These are phyloP conservation scores for Pichia nanzhaoensis DNA, from an alignment of 805 yeast genomes.

Conservation along the genomic window DNA sequence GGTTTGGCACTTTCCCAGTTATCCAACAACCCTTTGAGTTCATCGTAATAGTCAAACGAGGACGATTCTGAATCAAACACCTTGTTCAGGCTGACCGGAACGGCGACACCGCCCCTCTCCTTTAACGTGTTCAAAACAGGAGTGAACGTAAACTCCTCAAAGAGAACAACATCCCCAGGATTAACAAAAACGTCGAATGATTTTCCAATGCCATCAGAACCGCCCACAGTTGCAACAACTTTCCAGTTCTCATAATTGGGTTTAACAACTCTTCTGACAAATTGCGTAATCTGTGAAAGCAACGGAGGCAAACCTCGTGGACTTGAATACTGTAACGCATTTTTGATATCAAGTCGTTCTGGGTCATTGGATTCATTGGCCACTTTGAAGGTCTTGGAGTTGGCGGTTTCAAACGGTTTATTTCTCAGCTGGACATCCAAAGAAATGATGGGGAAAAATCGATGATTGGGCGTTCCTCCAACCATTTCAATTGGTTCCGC, in stretches of 20 bases:
- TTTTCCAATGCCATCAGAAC: constrained; percentile 56
- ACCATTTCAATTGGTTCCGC: constrained; percentile 45
- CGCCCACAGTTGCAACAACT: constrained; percentile 45
- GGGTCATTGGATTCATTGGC: constrained; percentile 15
- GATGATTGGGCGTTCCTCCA: constrained; percentile 59
- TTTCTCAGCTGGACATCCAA: constrained; percentile 41
- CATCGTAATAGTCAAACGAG: constrained; percentile 34
- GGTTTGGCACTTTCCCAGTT: constrained; percentile 48
- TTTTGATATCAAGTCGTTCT: constrained; percentile 33
- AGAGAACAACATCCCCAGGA: constrained; percentile 48
- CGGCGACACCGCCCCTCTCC: constrained; percentile 44
- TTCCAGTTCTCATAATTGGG: constrained; percentile 48
- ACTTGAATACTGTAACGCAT: constrained; percentile 51
- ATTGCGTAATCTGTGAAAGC: constrained; percentile 35
- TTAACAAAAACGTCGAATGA: constrained; percentile 47
- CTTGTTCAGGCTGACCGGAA: constrained; percentile 29
- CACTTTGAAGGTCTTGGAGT: background rate
- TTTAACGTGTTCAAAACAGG: constrained; percentile 42
- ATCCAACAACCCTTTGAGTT: constrained; percentile 42
- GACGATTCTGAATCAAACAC: too few species aligned
- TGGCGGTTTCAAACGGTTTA: constrained; percentile 37
- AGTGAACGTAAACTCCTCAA: constrained; percentile 63
- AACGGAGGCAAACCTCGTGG: constrained; percentile 42
- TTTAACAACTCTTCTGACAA: constrained; percentile 35
- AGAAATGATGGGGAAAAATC: constrained; percentile 52